Conservation (phyloP, 495 filamentous ascomycete genomes). For the Hypoxylon subgilvum region DNA sequence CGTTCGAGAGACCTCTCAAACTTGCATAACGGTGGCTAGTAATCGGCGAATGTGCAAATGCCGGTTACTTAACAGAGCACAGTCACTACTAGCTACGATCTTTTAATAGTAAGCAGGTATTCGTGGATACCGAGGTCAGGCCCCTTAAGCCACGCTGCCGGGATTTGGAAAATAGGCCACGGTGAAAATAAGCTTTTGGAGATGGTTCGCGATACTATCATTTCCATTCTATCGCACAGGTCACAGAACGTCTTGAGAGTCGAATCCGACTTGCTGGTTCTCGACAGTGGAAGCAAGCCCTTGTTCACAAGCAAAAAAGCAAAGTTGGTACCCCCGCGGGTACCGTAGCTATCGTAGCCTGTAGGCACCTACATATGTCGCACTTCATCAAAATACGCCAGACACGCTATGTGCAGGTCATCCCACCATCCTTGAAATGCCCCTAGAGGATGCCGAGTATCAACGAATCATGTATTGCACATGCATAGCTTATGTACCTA, state of each 20-base stretch:
- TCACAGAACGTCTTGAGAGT: slow-evolving; percentile 8
- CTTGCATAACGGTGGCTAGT: slow-evolving; percentile 31
- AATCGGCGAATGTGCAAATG: slow-evolving; percentile 34
- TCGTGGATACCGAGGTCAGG: slow-evolving; percentile 8
- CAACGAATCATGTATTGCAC: background rate
- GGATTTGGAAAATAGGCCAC: slow-evolving; percentile 21
- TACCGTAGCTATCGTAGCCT: background rate
- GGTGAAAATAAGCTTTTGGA: slow-evolving; percentile 28
- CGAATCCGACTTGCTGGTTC: slow-evolving; percentile 23
- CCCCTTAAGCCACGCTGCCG: slow-evolving; percentile 9
- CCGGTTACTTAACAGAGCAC: slow-evolving; percentile 12
- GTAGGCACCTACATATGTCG: slow-evolving; percentile 26
- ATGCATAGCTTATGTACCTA: slow-evolving; percentile 2
- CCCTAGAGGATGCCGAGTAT: slow-evolving; percentile 11
- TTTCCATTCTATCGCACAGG: slow-evolving; percentile 17
- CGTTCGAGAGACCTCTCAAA: slow-evolving; percentile 20
- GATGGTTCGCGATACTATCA: slow-evolving; percentile 15
- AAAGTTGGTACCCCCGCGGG: too few relatives aligned
- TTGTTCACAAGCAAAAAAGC: background rate
- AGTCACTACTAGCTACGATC: slow-evolving; percentile 3
- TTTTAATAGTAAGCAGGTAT: slow-evolving; percentile 30
- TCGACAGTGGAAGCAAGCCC: slow-evolving; percentile 22
- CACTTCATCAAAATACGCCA: slow-evolving; percentile 28
- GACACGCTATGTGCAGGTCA: slow-evolving; percentile 38
- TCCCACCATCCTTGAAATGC: slow-evolving; percentile 22